Evolutionary conservation across 176 grass and related monocot genomes (phyloP), one percentile per base, ranked within the genome.

Genomic region (Neostapfia colusana): DNA sequence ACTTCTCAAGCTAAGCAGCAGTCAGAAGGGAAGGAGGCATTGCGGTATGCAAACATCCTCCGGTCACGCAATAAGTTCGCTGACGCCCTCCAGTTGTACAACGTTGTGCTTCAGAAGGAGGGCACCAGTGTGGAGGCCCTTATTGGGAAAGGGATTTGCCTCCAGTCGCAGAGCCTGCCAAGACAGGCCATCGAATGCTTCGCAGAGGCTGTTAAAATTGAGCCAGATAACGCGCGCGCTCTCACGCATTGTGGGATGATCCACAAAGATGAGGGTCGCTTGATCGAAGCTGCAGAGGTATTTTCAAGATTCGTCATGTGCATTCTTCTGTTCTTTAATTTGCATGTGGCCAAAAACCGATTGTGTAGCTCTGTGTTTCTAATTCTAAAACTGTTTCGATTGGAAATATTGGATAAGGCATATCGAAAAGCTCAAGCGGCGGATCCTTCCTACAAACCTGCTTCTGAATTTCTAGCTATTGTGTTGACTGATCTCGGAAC

Each of bases 401-500:
- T 41, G 16, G 16, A 67, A 66, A 82, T 83, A 67, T 31, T 73
- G 65, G 58, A 78, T 63, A 89, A 99, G 96, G 86, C 89, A 12
- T 99, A 90, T 88, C 87, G 90, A 78, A 99, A 95, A 68, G 96
- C 96, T 53, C 74, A 81, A 76, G 88, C 46, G 45, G 92, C 83
- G 41, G 96, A 99, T 80, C 85, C 96, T 69, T 90, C 92, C 5
- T 99, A 99, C 85, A 99, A 99, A 70, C 83, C 85, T 82, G 96
- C 96, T 35, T 75, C 83, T 0, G 96, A 95, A 69, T 90, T 87
- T 84, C 92, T 95, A 63, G 92, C 96, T 66, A 92, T 99, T 83
- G 96, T 95, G 43, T 86, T 99, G 81, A 99, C 96, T 16, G 96
- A 99, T 87, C 87, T 99, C 65, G 96, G 96, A 75, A 99, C 96